These are phyloP conservation scores for Rubroboletus satanas DNA, from an alignment of 768 basidiomycete species.

Conservation along the genomic window DNA sequence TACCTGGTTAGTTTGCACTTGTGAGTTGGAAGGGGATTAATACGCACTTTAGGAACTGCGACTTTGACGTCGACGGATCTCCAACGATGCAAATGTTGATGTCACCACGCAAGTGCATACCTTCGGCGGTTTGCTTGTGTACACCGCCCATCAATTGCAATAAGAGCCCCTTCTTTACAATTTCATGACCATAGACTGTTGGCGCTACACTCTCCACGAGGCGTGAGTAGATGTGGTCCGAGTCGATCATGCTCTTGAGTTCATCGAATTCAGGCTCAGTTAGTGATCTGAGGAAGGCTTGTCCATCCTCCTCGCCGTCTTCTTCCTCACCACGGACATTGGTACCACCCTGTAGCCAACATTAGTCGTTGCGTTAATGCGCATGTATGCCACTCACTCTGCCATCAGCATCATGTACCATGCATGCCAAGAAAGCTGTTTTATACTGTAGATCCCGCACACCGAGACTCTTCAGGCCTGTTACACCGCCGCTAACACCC, in stretches of 20 bases:
- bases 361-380: background rate
- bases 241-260: conserved; percentile 89
- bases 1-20: background rate
- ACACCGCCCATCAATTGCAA: conserved; percentile 98
- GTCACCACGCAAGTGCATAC: conserved; percentile 97
- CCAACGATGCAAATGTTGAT: conserved; percentile 98
- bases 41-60: conserved; percentile 93
- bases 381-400: conserved; percentile 52
- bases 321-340: conserved; percentile 91
- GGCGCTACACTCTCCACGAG: conserved; percentile 95
- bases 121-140: conserved; percentile 93
- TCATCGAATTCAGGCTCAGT: conserved; percentile 96
- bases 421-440: conserved; percentile 96
- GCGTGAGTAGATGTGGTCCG: conserved; percentile 91
- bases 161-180: conserved; percentile 95
- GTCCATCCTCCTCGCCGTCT: conserved; percentile 67
- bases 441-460: conserved; percentile 97
- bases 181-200: conserved; percentile 97
- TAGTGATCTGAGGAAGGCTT: conserved; percentile 83
- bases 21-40: background rate
- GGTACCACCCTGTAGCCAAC: conserved; percentile 57
- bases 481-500: conserved; percentile 77
- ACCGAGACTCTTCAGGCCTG: conserved; percentile 89
- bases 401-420: conserved; percentile 90
- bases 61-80: conserved; percentile 96